Base-by-base conservation (phyloP, 352 stramenopile species). In the Globisporangium lucens region DNA sequence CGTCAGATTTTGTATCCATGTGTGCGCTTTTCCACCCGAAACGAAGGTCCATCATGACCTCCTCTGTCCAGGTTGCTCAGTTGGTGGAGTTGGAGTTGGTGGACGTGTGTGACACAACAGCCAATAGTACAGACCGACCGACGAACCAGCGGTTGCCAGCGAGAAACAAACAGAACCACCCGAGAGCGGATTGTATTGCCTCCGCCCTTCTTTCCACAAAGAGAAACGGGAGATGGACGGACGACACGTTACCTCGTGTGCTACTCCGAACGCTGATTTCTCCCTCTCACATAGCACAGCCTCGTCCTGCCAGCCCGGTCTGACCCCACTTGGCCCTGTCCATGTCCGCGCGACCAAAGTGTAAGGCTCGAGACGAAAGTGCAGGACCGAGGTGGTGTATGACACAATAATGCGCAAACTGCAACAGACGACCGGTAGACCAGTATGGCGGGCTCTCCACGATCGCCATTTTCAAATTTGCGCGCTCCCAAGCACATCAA, bases 381-480 rank as follows among this genome's bases (percentile, higher is more conserved):
- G 1, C 4, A 33, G 30, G 35, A 8, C 24, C 13, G 22, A 3
- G 36, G 57, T 63, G 57, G 57, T 63, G 57, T 63, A 51, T 22
- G 57, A 63, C 57, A 63, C 57, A 53, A 63, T 52, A 53, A 63
- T 52, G 22, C 9, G 7, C 38, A 46, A 46, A 46, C 38, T 46
- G 13, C 38, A 20, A 15, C 15, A 20, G 1, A 13, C 38, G 13
- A 46, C 38, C 0, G 15, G 38, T 46, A 33, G 30, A 6, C 30
- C 30, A 6, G 13, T 41, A 13, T 20, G 15, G 52, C 27, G 13
- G 27, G 27, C 52, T n/a, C 52, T n/a, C 13, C 13, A n/a, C 13
- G 5, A 58, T 58, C 52, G 52, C 52, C 52, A 58, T 30, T 58
- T 38, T n/a, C 52, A 5, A 47, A 65, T 65, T 33, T 53, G 57